These are phyloP conservation scores for Rhodomyrtus psidioides DNA, from an alignment of 441 rosid genomes.

Conservation along the genomic window DNA sequence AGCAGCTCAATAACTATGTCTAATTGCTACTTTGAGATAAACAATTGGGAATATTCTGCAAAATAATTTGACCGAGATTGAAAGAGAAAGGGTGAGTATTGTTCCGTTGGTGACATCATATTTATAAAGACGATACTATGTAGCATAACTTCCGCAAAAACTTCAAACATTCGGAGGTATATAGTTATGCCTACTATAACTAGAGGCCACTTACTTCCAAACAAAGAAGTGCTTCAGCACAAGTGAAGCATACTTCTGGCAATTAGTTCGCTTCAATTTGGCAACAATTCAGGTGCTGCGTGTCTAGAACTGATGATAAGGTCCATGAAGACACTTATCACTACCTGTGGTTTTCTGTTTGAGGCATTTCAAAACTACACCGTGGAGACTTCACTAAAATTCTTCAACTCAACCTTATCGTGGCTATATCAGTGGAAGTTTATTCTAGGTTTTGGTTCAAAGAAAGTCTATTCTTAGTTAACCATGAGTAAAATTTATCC, in stretches of 20 bases:
- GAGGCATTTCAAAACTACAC: neutral
- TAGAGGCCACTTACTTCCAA: neutral
- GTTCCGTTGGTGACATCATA: neutral
- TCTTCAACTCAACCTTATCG: neutral
- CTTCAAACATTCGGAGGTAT: neutral
- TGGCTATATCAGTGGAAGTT: neutral
- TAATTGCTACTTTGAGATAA: neutral
- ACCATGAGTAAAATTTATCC: neutral
- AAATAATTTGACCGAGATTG: neutral
- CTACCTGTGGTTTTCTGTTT: neutral
- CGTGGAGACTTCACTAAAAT: neutral
- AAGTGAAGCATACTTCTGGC: neutral
- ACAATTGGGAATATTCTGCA: neutral
- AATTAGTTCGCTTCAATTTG: neutral
- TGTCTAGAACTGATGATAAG: neutral
- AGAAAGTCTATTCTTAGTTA: neutral
- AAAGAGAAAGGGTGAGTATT: neutral
- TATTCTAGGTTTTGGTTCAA: neutral
- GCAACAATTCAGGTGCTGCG: neutral
- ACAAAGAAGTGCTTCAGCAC: neutral
- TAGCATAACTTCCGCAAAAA: neutral
- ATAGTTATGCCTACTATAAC: neutral
- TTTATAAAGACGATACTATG: neutral
- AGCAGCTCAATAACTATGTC: neutral
- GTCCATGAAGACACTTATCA: neutral